Evolutionary conservation across 352 stramenopile genomes (phyloP).

Genomic region (Saprolegnia parasitica): DNA sequence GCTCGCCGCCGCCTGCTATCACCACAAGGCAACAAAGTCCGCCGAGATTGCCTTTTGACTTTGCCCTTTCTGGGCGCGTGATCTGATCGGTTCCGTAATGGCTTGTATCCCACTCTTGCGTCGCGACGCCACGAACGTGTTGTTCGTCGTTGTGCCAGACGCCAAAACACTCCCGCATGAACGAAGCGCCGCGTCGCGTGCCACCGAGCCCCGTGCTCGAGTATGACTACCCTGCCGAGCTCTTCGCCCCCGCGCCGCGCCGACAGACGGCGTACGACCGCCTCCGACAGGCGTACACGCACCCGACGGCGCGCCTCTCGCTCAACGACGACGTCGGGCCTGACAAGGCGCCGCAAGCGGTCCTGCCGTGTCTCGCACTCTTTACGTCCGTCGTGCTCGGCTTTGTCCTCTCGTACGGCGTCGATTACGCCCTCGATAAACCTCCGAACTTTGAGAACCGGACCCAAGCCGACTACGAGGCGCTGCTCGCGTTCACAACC

Average conservation of each 20-base stretch:
- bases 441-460: constrained; percentile 3
- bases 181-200: too few relatives aligned
- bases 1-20: too few relatives aligned
- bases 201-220: constrained; percentile 2
- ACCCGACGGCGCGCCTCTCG: not conserved
- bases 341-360: not conserved
- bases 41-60: too few relatives aligned
- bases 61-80: too few relatives aligned
- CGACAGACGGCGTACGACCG: not conserved
- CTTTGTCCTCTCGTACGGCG: not conserved
- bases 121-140: not conserved
- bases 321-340: not conserved
- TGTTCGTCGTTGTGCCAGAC: not conserved
- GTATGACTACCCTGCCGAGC: constrained; percentile 13
- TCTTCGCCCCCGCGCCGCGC: not conserved
- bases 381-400: not conserved
- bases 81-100: too few relatives aligned
- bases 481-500: not conserved
- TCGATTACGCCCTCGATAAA: not conserved
- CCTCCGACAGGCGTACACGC: not conserved
- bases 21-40: too few relatives aligned
- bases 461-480: not conserved
- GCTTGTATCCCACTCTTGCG: too few relatives aligned
- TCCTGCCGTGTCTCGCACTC: not conserved
- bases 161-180: not conserved